These are phyloP conservation scores for Alternaria sp. DNA, from an alignment of 2,329 filamentous ascomycete genomes.

Conservation along the genomic window DNA sequence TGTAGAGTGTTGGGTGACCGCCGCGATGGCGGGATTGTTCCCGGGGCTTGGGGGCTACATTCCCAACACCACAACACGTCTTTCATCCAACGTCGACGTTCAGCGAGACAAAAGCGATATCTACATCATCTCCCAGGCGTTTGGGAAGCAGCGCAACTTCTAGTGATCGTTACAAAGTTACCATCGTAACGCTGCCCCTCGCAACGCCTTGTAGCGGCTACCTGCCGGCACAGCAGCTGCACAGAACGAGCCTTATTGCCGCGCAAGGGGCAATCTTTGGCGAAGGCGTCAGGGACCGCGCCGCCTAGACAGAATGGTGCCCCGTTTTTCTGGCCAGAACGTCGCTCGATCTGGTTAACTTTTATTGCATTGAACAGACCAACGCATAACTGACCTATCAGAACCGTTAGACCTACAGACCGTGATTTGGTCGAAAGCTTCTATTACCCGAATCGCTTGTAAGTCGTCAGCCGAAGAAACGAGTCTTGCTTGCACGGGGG, in stretches of 20 bases:
- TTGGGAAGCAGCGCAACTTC: background rate
- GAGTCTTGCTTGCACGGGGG: conserved; percentile 26
- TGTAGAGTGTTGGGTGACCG: conserved; percentile 7
- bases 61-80: conserved; percentile 3
- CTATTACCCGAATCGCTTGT: conserved; percentile 40
- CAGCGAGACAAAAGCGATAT: background rate
- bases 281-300: conserved; percentile 17
- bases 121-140: background rate
- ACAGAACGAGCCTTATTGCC: conserved; percentile 10
- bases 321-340: conserved; percentile 32
- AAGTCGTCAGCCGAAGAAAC: conserved; percentile 31
- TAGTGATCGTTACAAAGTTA: background rate
- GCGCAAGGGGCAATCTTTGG: conserved; percentile 13
- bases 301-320: conserved; percentile 19
- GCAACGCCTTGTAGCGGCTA: conserved; percentile 4
- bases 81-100: background rate
- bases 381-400: conserved; percentile 26
- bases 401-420: conserved; percentile 15
- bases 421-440: conserved; percentile 19
- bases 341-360: conserved; percentile 26
- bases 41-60: conserved; percentile 1
- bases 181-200: background rate
- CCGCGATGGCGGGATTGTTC: conserved; percentile 2
- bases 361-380: conserved; percentile 41
- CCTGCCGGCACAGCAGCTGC: conserved; percentile 8